Evolutionary conservation across 768 basidiomycete species (phyloP).

Genomic region (Rhizopogon rudus): DNA sequence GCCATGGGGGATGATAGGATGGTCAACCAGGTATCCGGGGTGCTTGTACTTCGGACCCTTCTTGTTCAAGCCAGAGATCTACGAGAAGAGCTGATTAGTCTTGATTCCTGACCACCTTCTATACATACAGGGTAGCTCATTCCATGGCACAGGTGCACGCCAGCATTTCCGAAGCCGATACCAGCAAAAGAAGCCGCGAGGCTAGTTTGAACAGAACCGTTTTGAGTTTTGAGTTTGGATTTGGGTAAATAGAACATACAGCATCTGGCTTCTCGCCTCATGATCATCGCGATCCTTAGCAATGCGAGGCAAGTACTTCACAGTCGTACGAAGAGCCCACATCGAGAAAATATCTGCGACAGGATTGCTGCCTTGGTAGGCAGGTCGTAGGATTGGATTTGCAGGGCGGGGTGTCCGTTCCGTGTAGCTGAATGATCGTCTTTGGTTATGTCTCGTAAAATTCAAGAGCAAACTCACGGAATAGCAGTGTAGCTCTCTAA

Average conservation of each 20-base stretch:
- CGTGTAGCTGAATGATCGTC: conserved; percentile 54
- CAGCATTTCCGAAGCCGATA: conserved; percentile 93
- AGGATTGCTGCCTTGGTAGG: conserved; percentile 91
- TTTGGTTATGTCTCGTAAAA: conserved; percentile 1
- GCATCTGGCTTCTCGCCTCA: conserved; percentile 88
- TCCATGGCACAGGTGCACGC: conserved; percentile 87
- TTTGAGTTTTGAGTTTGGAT: background rate
- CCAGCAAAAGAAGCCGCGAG: conserved; percentile 93
- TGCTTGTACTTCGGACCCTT: conserved; percentile 90
- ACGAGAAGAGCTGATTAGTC: conserved; percentile 2
- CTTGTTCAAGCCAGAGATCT: conserved; percentile 95
- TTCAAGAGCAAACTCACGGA: conserved; percentile 47
- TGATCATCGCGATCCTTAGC: conserved; percentile 72
- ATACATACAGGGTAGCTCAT: conserved; percentile 77
- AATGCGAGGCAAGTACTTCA: conserved; percentile 84
- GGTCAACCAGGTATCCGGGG: conserved; percentile 79
- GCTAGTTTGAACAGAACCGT: conserved; percentile 31
- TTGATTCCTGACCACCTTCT: background rate
- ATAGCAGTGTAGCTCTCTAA: conserved; percentile 94
- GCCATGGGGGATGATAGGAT: conserved; percentile 93
- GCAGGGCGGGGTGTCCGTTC: conserved; percentile 85
- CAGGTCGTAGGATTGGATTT: conserved; percentile 88
- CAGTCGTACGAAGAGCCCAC: conserved; percentile 89
- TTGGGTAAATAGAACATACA: conserved; percentile 42
- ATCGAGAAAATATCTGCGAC: conserved; percentile 94